These are phyloP conservation scores for Hypoxylon trugodes DNA, from an alignment of 495 filamentous ascomycete genomes.

Conservation along the genomic window DNA sequence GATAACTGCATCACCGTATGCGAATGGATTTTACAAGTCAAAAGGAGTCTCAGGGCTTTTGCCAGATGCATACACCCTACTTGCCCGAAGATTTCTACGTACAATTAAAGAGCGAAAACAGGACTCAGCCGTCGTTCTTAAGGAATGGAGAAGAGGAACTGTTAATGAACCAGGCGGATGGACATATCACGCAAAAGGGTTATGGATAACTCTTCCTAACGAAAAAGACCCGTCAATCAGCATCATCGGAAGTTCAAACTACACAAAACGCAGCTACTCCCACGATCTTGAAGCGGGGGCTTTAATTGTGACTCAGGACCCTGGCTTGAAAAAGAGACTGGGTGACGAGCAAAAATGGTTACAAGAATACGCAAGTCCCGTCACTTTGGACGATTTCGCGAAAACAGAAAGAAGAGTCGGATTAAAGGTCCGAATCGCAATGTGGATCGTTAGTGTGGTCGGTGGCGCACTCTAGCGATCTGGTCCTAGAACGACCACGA, in stretches of 20 bases:
- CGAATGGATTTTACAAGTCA: constrained; percentile 95
- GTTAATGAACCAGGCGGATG: constrained; percentile 83
- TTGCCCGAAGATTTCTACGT: constrained; percentile 82
- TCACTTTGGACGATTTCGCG: constrained; percentile 78
- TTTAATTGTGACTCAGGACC: constrained; percentile 82
- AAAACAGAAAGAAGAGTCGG: constrained; percentile 82
- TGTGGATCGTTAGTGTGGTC: constrained; percentile 84
- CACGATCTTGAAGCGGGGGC: constrained; percentile 90
- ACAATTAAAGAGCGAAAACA: constrained; percentile 68
- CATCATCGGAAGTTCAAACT: constrained; percentile 91
- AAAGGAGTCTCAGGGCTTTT: constrained; percentile 88
- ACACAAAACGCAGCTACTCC: constrained; percentile 91
- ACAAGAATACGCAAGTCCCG: constrained; percentile 70
- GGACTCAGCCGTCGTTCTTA: constrained; percentile 70
- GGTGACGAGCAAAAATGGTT: constrained; percentile 82
- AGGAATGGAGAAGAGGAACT: constrained; percentile 88
- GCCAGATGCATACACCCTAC: constrained; percentile 88
- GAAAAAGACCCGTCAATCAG: constrained; percentile 73
- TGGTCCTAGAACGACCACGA: not conserved
- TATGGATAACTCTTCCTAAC: constrained; percentile 84
- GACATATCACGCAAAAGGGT: constrained; percentile 98
- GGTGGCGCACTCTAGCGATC: constrained; percentile 69
- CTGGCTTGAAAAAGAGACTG: constrained; percentile 73
- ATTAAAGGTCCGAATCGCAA: constrained; percentile 83
- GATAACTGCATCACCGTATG: constrained; percentile 91